phyloP scores from a whole-genome alignment of 1,284 basidiomycete genomes.

The Rhizoctonia solani region DNA sequence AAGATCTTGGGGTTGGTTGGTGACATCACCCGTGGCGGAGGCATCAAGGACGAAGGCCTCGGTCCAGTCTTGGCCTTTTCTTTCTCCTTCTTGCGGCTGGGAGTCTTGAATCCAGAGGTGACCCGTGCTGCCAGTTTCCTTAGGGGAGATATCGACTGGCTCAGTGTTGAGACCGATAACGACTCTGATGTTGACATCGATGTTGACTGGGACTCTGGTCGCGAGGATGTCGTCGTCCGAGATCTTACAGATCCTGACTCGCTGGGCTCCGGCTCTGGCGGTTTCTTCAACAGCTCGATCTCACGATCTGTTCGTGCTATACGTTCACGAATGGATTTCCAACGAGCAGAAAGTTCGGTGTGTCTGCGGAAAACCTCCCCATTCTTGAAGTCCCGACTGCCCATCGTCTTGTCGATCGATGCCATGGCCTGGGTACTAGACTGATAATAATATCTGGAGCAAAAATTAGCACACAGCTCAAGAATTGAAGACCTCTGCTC shows the following conservation, averaged over 20 bases:
- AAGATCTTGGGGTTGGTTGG: slow-evolving; percentile 3
- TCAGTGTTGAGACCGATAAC: slow-evolving; percentile 55
- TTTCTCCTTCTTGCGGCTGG: slow-evolving; percentile 8
- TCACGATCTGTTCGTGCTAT: slow-evolving; percentile 79
- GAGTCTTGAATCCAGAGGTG: slow-evolving; percentile 43
- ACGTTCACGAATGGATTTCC: slow-evolving; percentile 76
- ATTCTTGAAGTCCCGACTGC: slow-evolving; percentile 89
- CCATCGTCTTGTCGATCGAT: slow-evolving; percentile 90
- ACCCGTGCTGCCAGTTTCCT: slow-evolving; percentile 72
- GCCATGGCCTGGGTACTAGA: slow-evolving; percentile 90
- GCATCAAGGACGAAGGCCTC: not conserved
- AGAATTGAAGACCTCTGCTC: not conserved
- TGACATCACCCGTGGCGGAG: slow-evolving; percentile 23
- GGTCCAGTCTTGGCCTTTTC: slow-evolving; percentile 5
- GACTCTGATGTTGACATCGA: slow-evolving; percentile 48
- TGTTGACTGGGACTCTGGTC: slow-evolving; percentile 23
- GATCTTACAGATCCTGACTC: slow-evolving; percentile 63
- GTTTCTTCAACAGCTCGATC: slow-evolving; percentile 72
- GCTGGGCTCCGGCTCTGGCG: slow-evolving; percentile 58
- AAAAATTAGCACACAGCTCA: not conserved
- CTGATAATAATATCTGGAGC: slow-evolving; percentile 80
- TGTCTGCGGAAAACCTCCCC: slow-evolving; percentile 88
- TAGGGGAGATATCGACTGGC: slow-evolving; percentile 75
- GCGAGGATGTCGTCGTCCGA: slow-evolving; percentile 19
- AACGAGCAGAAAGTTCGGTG: slow-evolving; percentile 81